Evolutionary conservation across 768 basidiomycete genomes (phyloP).

Genomic region (Gymnopilus junonius): DNA sequence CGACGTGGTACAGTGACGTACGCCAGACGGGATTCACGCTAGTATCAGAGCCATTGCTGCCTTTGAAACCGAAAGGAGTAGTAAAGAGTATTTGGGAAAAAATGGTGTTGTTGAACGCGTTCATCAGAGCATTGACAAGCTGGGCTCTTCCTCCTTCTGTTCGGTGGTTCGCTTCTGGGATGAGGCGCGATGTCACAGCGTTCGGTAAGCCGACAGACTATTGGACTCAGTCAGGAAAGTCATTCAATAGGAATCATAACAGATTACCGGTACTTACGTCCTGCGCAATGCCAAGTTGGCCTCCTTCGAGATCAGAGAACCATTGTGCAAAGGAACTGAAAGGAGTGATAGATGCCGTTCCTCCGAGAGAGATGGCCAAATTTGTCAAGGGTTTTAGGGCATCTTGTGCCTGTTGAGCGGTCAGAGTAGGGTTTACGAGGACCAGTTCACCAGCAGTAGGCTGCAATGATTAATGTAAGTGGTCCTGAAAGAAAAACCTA

Average conservation of each 20-base stretch:
- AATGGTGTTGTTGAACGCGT: constrained; percentile 15
- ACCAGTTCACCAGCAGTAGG: constrained; percentile 19
- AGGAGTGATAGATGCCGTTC: constrained; percentile 20
- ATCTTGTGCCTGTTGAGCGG: constrained; percentile 22
- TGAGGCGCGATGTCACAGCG: constrained; percentile 27
- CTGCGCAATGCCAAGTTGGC: constrained; percentile 18
- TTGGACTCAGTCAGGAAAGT: too few species aligned
- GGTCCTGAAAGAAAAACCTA: neutral
- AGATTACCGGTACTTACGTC: too few species aligned
- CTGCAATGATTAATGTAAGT: constrained; percentile 1
- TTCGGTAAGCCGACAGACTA: constrained; percentile 26
- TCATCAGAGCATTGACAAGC: constrained; percentile 23
- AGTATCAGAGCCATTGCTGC: constrained; percentile 16
- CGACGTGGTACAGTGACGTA: constrained; percentile 29
- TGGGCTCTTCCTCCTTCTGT: constrained; percentile 17
- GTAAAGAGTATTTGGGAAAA: constrained; percentile 22
- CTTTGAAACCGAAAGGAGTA: constrained; percentile 25
- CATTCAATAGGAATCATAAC: too few species aligned
- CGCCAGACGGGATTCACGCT: constrained; percentile 31
- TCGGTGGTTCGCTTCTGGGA: constrained; percentile 29
- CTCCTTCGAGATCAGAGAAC: constrained; percentile 24
- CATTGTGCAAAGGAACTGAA: constrained; percentile 16
- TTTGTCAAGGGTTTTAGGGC: constrained; percentile 28
- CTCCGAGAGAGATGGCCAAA: constrained; percentile 18
- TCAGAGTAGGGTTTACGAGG: constrained; percentile 33